phyloP scores from a whole-genome alignment of 371 early-diverging fungal species.

The Coemansia sp. region DNA sequence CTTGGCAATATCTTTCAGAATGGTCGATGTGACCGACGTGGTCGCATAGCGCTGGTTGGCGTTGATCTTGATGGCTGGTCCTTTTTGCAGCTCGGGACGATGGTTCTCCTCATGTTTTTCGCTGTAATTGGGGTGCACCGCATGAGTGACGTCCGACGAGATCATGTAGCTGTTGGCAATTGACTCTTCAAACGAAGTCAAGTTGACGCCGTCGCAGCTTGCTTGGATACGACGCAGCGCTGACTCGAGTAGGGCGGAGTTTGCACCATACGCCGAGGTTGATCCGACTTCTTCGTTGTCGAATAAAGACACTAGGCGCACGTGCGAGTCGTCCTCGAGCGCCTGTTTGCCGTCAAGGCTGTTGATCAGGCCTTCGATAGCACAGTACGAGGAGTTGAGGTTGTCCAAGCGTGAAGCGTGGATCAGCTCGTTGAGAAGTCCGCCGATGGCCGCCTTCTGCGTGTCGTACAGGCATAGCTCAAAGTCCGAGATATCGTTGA shows the following conservation, averaged over 20 bases:
- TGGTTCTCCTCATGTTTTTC: conserved; percentile 85
- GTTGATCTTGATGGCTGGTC: conserved; percentile 93
- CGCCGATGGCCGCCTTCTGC: conserved; percentile 81
- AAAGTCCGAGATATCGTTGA: conserved; percentile 81
- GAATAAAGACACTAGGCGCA: conserved; percentile 87
- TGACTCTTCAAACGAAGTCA: conserved; percentile 72
- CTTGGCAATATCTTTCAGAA: conserved; percentile 79
- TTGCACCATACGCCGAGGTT: conserved; percentile 91
- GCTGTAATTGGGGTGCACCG: conserved; percentile 85
- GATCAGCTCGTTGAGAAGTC: conserved; percentile 88
- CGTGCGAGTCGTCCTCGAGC: conserved; percentile 64
- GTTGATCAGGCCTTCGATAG: conserved; percentile 56
- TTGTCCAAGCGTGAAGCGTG: conserved; percentile 94
- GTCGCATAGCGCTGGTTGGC: conserved; percentile 97
- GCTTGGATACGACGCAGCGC: conserved; percentile 64
- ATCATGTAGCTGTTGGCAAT: conserved; percentile 84
- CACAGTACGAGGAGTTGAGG: conserved; percentile 89
- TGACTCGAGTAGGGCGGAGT: conserved; percentile 79
- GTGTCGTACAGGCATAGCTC: conserved; percentile 93
- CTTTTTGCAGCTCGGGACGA: conserved; percentile 88
- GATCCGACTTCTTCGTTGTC: conserved; percentile 99
- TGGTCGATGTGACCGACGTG: conserved; percentile 79
- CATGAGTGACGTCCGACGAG: conserved; percentile 95
- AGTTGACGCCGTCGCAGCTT: conserved; percentile 24
- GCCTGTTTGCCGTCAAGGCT: conserved; percentile 55